These are phyloP conservation scores for Scheffersomyces cryptocercus DNA, from an alignment of 1,139 yeast species.

Conservation along the genomic window DNA sequence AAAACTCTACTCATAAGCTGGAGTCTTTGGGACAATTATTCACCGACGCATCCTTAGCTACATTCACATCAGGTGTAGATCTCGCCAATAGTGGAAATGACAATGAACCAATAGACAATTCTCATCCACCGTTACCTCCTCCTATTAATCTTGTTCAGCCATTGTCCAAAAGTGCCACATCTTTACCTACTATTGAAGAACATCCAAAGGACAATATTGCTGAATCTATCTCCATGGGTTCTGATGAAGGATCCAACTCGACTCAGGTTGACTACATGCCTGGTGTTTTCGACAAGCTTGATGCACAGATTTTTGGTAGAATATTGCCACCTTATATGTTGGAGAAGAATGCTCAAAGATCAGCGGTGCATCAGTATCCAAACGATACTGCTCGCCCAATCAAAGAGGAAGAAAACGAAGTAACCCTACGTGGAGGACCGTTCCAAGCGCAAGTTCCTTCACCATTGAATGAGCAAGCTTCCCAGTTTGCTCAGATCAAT, in stretches of 20 bases:
- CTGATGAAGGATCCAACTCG: neutral
- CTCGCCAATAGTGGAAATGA: slow-evolving; percentile 1
- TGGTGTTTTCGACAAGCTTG: slow-evolving; percentile 81
- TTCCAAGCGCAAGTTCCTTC: neutral
- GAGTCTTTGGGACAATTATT: neutral
- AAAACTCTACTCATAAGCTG: neutral
- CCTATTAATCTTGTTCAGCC: no score
- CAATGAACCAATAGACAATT: slow-evolving; percentile 2
- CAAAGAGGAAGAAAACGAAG: neutral
- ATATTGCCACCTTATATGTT: slow-evolving; percentile 84
- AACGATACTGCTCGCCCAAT: neutral
- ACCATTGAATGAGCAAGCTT: neutral
- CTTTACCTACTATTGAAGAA: neutral
- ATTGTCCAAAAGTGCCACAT: neutral
- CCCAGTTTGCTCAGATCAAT: slow-evolving; percentile 1
- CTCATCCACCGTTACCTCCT: no score
- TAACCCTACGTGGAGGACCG: neutral
- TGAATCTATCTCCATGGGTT: neutral
- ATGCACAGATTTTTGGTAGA: slow-evolving; percentile 80
- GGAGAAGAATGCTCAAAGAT: slow-evolving; percentile 26
- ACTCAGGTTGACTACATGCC: slow-evolving; percentile 51
- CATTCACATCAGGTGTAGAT: neutral
- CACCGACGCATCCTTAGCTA: slow-evolving; percentile 3
- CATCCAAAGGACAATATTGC: neutral
- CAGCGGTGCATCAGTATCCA: neutral